phyloP scores from a whole-genome alignment of 257 asterid species.

The Capsicum rhomboideum region DNA sequence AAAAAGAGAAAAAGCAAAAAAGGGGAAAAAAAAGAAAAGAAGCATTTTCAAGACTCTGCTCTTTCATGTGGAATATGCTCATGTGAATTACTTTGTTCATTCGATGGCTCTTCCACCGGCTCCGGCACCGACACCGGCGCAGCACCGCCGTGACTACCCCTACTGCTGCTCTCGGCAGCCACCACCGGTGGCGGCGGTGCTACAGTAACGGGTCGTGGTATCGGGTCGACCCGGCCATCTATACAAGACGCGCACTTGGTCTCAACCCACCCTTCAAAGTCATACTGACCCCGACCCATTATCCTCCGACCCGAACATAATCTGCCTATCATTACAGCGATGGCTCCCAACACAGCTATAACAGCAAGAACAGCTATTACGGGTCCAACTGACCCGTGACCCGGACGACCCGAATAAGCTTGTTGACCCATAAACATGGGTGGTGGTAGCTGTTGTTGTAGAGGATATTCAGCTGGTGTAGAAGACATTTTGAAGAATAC shows the following conservation, averaged over 20 bases:
- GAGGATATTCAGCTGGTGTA: constrained; percentile 29
- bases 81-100: constrained; percentile 7
- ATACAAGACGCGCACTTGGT: constrained; percentile 77
- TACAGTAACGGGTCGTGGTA: constrained; percentile 27
- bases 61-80: constrained; percentile 18
- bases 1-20: background rate
- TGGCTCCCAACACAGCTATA: constrained; percentile 49
- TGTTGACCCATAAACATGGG: constrained; percentile 49
- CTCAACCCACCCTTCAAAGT: constrained; percentile 80
- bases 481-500: constrained; percentile 26
- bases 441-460: constrained; percentile 30
- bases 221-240: constrained; percentile 63
- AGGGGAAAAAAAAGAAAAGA: background rate
- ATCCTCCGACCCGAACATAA: constrained; percentile 74
- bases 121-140: constrained; percentile 8
- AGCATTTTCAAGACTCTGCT: constrained; percentile 12
- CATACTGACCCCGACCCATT: constrained; percentile 59
- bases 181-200: constrained; percentile 14
- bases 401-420: constrained; percentile 40
- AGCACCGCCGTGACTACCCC: constrained; percentile 20
- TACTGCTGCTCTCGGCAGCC: constrained; percentile 21
- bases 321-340: constrained; percentile 80
- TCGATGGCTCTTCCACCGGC: constrained; percentile 22
- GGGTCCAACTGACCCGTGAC: constrained; percentile 74
- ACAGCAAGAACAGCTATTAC: constrained; percentile 76